Conservation (phyloP, 208 protist species). For the Crithidia acanthocephali region DNA sequence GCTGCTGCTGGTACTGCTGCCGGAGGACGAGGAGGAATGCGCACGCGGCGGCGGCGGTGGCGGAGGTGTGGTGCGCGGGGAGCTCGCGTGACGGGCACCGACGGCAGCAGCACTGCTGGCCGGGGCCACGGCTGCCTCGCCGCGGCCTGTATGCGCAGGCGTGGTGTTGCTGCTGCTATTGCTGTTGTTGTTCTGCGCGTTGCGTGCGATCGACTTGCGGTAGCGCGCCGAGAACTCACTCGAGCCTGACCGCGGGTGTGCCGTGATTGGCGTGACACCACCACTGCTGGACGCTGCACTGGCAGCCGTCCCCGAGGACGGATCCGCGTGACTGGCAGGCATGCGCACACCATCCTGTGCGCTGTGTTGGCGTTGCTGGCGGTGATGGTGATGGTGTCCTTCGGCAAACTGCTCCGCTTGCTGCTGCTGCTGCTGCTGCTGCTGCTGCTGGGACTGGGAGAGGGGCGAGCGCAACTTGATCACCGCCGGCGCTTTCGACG, state of each 20-base stretch:
- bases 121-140: neutral
- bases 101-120: neutral
- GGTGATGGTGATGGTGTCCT: neutral
- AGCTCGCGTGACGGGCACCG: neutral
- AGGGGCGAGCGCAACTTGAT: slow-evolving; percentile 6
- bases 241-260: slow-evolving; percentile 14
- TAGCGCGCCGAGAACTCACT: slow-evolving; percentile 10
- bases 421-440: neutral
- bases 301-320: neutral
- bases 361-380: neutral
- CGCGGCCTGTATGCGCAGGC: neutral
- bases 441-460: neutral
- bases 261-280: neutral
- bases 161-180: neutral
- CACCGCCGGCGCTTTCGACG: slow-evolving; percentile 1
- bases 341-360: neutral
- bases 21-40: neutral
- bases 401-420: neutral
- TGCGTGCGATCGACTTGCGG: slow-evolving; percentile 5
- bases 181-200: neutral
- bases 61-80: slow-evolving; percentile 2
- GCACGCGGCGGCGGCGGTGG: neutral
- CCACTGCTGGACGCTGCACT: neutral
- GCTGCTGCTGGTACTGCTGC: neutral
- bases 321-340: neutral